Percentiles rank a stretch among this genome's conserved stretches.
These are phyloP conservation scores for Phoma sp. DNA, from an alignment of 2,329 filamentous ascomycete genomes.

Conservation along the genomic window DNA sequence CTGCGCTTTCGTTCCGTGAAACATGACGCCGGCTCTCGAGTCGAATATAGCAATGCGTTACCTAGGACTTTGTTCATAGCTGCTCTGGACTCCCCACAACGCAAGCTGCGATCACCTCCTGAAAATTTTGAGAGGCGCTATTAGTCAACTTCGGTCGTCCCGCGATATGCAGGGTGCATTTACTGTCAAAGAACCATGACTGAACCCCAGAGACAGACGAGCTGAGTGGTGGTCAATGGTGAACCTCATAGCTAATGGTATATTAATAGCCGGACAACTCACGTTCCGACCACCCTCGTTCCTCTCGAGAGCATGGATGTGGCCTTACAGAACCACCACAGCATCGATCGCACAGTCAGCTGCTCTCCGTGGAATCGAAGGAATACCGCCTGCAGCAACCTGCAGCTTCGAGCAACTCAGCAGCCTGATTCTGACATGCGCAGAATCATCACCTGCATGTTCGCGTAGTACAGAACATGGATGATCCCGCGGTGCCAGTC, in stretches of 20 bases:
- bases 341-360: constrained; percentile 2
- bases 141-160: constrained; percentile 14
- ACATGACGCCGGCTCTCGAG: constrained; percentile 16
- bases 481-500: constrained; percentile 11
- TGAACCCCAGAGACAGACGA: constrained; percentile 5
- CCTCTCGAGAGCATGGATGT: constrained; percentile 26
- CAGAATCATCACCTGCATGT: constrained; percentile 18
- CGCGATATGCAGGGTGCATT: constrained; percentile 9
- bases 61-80: constrained; percentile 5
- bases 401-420: constrained; percentile 5
- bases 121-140: constrained; percentile 17
- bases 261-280: constrained; percentile 27
- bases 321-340: constrained; percentile 3
- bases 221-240: constrained; percentile 9
- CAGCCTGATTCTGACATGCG: constrained; percentile 9
- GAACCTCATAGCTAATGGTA: constrained; percentile 1
- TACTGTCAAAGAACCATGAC: neutral
- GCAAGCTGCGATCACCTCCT: constrained; percentile 6
- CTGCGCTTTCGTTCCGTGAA: constrained; percentile 15
- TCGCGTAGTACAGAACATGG: constrained; percentile 12
- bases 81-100: constrained; percentile 16
- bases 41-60: constrained; percentile 25
- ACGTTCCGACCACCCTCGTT: constrained; percentile 20
- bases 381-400: neutral
- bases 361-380: neutral